These are phyloP conservation scores for cucumber (Cucumis sativus) DNA, from an alignment of 306 rosid genomes.

Conservation along the genomic window DNA sequence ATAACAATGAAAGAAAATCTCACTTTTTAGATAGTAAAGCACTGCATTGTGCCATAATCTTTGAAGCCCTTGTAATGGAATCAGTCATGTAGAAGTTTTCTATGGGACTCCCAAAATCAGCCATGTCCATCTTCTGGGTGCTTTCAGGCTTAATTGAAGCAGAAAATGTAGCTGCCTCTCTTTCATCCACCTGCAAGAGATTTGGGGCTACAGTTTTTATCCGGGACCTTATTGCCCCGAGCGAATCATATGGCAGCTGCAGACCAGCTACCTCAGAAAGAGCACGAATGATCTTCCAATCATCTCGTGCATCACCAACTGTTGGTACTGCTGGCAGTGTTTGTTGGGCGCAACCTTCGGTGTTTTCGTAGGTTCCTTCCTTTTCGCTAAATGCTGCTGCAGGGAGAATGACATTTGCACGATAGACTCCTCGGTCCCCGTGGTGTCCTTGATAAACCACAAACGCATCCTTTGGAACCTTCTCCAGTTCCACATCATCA, in stretches of 20 bases:
- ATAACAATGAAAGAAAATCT: conserved; percentile 21
- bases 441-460: conserved; percentile 99
- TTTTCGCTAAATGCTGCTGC: conserved; percentile 93
- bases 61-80: conserved; percentile 94
- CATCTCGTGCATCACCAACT: conserved; percentile 95
- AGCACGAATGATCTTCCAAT: conserved; percentile 92
- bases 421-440: conserved; percentile 81
- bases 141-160: conserved; percentile 51
- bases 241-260: conserved; percentile 61
- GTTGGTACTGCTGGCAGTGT: conserved; percentile 96
- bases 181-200: conserved; percentile 58
- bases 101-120: conserved; percentile 46
- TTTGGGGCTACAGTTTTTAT: conserved; percentile 76
- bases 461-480: conserved; percentile 70
- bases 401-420: conserved; percentile 77
- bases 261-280: conserved; percentile 79
- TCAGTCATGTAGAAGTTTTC: conserved; percentile 98
- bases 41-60: conserved; percentile 99
- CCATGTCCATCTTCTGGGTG: conserved; percentile 27
- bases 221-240: conserved; percentile 50
- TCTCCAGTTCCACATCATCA: conserved; percentile 66
- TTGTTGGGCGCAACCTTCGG: conserved; percentile 84
- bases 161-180: conserved; percentile 68
- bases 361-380: conserved; percentile 86
- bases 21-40: conserved; percentile 67